These are phyloP conservation scores for Mrakia frigida DNA, from an alignment of 768 basidiomycete genomes.

Conservation along the genomic window DNA sequence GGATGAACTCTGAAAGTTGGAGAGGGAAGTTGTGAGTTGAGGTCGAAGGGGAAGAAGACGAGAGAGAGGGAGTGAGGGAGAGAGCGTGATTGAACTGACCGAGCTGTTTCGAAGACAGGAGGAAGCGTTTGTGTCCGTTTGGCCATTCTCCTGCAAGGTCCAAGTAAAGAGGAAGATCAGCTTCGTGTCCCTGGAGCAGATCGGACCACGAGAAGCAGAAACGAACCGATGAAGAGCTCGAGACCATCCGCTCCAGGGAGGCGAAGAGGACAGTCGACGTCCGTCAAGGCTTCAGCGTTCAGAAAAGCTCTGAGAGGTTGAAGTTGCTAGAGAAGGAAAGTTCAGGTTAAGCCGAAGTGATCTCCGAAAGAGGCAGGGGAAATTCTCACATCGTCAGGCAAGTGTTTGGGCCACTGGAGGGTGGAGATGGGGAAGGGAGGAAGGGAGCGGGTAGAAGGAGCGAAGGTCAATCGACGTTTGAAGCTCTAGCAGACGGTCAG, in stretches of 20 bases:
- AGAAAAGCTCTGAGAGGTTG: conserved; percentile 63
- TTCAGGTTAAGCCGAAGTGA: conserved; percentile 52
- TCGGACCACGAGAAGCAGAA: conserved; percentile 35
- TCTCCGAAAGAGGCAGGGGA: neutral
- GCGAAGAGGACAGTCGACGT: conserved; percentile 67
- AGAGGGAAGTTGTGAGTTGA: neutral
- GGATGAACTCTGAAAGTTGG: conserved; percentile 57
- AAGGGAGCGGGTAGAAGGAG: neutral
- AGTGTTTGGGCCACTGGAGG: conserved; percentile 14
- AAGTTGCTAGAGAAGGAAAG: conserved; percentile 58
- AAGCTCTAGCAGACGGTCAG: neutral
- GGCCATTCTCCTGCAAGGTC: conserved; percentile 44
- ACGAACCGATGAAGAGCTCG: conserved; percentile 63
- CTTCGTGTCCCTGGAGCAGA: neutral
- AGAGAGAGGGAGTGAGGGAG: neutral
- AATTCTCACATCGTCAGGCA: neutral
- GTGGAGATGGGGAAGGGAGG: neutral
- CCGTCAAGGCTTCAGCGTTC: conserved; percentile 63
- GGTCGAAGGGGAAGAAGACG: neutral
- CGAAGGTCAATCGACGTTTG: neutral
- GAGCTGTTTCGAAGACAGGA: conserved; percentile 76
- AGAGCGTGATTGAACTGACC: neutral
- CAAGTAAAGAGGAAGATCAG: neutral
- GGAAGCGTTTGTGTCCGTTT: conserved; percentile 68
- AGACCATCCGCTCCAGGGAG: conserved; percentile 60